Evolutionary conservation across 129 eudicot genomes (phyloP), one percentile per base, ranked within the genome.

Genomic region (Tagetes patula): DNA sequence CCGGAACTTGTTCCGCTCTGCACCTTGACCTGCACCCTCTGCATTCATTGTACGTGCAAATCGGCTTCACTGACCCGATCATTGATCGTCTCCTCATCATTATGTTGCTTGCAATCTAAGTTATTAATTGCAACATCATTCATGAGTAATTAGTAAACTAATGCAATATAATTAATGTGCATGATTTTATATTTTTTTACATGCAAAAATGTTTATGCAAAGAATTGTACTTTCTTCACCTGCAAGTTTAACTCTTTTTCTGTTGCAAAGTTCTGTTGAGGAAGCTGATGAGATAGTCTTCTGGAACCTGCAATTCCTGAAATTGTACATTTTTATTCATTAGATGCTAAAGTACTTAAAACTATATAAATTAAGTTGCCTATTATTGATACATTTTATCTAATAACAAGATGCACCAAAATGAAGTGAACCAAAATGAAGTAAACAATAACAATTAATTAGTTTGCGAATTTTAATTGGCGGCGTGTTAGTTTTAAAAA

Each of bases 1-100:
- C 96, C 0, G 98, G 98, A 66, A 93, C 90, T 79, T 93, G 98
- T 77, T 89, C 92, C 0, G 98, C 96, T 81, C 92, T 83, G 79
- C 98, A 93, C 72, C 84, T 86, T 42, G 77, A 86, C 77, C 78
- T 85, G 69, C 98, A 90, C 6, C 98, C 96, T 74, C 87, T 81
- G 87, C 98, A 93, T 71, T 93, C 98, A 14, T 92, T 92, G 79
- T 89, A 89, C 12, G 98, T 89, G 77, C 98, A 93, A 1, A 81
- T 89, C 38, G 98, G 98, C 53, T 83, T 89, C 61, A 86, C 93
- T 0, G 98, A 93, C 52, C 98, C 98, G 9, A 93, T 93, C 90
- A 87, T 74, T 69, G 82, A 30, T 61, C 96, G 82, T 80, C 82
- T 82, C 4, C 76, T 13, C 68, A 46, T 72, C 68, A 71, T 63